Percentiles rank a stretch among this genome's conserved stretches.
Evolutionary conservation across 495 filamentous ascomycete species (phyloP).

Genomic region (Penicillium malachiteum): DNA sequence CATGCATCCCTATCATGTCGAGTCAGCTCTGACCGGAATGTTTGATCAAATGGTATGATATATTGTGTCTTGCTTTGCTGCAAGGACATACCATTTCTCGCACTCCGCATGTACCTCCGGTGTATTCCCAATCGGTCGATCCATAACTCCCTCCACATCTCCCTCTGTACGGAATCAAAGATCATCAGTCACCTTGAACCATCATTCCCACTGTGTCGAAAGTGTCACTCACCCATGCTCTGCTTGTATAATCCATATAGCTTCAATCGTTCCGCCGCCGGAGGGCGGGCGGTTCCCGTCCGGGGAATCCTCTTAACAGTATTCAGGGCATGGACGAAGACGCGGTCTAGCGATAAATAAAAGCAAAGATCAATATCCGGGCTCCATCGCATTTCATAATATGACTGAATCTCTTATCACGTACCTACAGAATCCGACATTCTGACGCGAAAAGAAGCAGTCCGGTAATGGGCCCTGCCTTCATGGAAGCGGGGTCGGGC

Average conservation of each 20-base stretch:
- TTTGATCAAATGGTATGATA: background rate
- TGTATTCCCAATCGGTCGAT: conserved; percentile 63
- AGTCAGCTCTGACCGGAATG: background rate
- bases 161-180: conserved; percentile 57
- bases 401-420: conserved; percentile 13
- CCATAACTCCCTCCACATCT: conserved; percentile 90
- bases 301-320: conserved; percentile 97
- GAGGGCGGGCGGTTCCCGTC: conserved; percentile 84
- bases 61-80: background rate
- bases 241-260: conserved; percentile 99
- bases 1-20: conserved; percentile 71
- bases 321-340: conserved; percentile 97
- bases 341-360: conserved; percentile 65
- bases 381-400: background rate
- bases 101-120: conserved; percentile 54
- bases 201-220: no score
- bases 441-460: conserved; percentile 26
- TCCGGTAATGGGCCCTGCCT: conserved; percentile 28
- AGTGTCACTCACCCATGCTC: conserved; percentile 66
- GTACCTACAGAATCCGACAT: conserved; percentile 60
- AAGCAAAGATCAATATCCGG: background rate
- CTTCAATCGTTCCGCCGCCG: conserved; percentile 76
- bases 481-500: conserved; percentile 38
- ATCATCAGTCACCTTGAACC: no score
- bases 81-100: conserved; percentile 56